Percentiles rank a stretch among this genome's conserved stretches.
phyloP scores from a whole-genome alignment of 345 rosid genomes.

The Salix suchowensis region DNA sequence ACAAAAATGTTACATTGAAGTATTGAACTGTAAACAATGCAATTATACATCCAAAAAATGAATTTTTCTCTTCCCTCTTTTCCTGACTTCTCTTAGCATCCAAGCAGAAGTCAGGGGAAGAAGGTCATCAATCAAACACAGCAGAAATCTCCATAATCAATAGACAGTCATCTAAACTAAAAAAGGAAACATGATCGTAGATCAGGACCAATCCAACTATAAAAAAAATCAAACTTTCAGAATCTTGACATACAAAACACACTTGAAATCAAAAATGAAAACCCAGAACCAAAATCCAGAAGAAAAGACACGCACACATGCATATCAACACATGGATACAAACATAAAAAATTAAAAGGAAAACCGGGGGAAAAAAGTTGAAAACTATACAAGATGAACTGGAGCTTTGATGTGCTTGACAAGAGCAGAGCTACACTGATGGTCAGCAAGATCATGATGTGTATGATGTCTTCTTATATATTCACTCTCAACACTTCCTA shows the following conservation, averaged over 20 bases:
- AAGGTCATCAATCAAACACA: background rate
- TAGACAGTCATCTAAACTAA: background rate
- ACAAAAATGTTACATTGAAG: background rate
- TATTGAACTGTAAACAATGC: background rate
- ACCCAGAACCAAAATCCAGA: background rate
- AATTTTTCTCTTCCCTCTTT: background rate
- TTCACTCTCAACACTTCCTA: constrained; percentile 43
- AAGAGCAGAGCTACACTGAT: constrained; percentile 83
- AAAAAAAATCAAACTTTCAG: background rate
- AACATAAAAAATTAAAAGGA: background rate
- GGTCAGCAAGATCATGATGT: constrained; percentile 52
- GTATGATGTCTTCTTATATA: constrained; percentile 54
- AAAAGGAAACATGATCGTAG: background rate
- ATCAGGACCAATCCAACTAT: constrained; percentile 19
- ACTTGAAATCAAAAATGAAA: background rate
- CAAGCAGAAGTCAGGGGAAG: background rate
- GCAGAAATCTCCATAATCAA: constrained; percentile 1
- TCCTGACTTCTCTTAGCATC: constrained; percentile 2
- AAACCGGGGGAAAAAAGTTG: constrained; percentile 18
- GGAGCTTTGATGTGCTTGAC: constrained; percentile 88
- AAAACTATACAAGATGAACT: constrained; percentile 63
- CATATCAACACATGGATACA: background rate
- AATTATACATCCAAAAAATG: background rate
- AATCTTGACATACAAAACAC: background rate
- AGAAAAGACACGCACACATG: background rate